Evolutionary conservation across 2,329 filamentous ascomycete genomes (phyloP), one percentile per base, ranked within the genome.

Genomic region (Alternaria solani): DNA sequence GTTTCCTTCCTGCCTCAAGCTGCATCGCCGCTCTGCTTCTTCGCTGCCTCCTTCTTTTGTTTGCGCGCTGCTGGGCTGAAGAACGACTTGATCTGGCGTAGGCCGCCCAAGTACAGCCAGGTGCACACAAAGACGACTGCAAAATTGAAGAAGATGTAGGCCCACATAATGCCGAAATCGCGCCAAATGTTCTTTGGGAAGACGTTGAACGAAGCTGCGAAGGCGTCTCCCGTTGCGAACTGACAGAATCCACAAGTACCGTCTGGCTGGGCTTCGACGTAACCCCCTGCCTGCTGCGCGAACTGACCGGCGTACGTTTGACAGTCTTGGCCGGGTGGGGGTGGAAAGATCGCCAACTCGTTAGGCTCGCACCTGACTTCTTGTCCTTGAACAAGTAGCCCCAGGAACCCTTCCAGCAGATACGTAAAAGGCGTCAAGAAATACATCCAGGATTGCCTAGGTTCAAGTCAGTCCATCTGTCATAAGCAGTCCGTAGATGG

Each of bases 391-490:
- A 86, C 81, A 0, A 86, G 79, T 14, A 85, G 83, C 0, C 81
- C 85, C 1, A 92, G 79, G 53, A 90, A 83, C 0, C 83, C 88
- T 68, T 89, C 87, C 2, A 92, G 77, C 0, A 91, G 81, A 66
- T 91, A 91, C 62, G 86, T 85, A 75, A 90, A 90, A 0, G 89
- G 89, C 0, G 88, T 88, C 23, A 91, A 80, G 85, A 72, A 75
- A 63, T 78, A 79, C 75, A 79, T 78, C 77, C 77, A 79, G 7
- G 32, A 36, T 59, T 63, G 34, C 34, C 12, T 14, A 36, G 32
- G 32, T 36, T 12, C 6, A 14, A 36, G 32, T 36, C 0, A 36
- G 32, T 36, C 32, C 12, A 36, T 14, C 12, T 36, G 5, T 36
- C 12, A 7, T 36, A 36, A 14, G 32, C 32, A 36, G 12, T 36